Conservation (phyloP, 1,284 basidiomycete genomes). For the Albatrellus sp. region DNA sequence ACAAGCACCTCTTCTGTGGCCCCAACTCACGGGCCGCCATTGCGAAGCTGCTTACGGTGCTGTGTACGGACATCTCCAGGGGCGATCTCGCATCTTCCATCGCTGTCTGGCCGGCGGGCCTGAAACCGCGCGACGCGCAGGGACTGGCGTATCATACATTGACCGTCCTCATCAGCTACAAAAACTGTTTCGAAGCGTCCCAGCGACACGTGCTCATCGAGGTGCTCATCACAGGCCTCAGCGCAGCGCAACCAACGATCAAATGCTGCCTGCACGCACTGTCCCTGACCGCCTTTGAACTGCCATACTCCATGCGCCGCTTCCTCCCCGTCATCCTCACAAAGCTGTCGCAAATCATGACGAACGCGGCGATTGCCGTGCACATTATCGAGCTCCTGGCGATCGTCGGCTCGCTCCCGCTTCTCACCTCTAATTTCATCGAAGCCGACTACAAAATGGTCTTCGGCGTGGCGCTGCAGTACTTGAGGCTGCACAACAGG, state of each 20-base stretch:
- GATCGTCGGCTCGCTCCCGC: conserved; percentile 72
- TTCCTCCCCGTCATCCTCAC: conserved; percentile 75
- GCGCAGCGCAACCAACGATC: conserved; percentile 68
- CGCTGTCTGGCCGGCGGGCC: conserved; percentile 45
- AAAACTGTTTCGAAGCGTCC: conserved; percentile 62
- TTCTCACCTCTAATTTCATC: conserved; percentile 86
- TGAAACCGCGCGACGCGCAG: conserved; percentile 77
- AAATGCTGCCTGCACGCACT: conserved; percentile 90
- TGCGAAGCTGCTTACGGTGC: conserved; percentile 47
- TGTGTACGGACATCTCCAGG: conserved; percentile 60
- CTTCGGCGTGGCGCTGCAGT: conserved; percentile 91
- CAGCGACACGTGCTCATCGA: conserved; percentile 71
- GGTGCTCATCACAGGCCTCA: conserved; percentile 76
- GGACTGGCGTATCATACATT: conserved; percentile 83
- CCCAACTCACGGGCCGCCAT: conserved; percentile 63
- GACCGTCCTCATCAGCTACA: conserved; percentile 84
- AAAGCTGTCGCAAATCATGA: conserved; percentile 90
- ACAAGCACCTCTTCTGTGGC: conserved; percentile 96
- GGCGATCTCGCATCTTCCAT: conserved; percentile 49
- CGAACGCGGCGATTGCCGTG: conserved; percentile 85
- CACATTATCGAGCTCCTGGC: conserved; percentile 92
- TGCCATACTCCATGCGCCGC: conserved; percentile 77
- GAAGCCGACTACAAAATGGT: conserved; percentile 89
- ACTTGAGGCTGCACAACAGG: conserved; percentile 85
- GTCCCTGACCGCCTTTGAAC: conserved; percentile 81